Percentiles rank a stretch among this genome's conserved stretches.
These are phyloP conservation scores for Lachnellula willkommii DNA, from an alignment of 2,329 filamentous ascomycete species.

Conservation along the genomic window DNA sequence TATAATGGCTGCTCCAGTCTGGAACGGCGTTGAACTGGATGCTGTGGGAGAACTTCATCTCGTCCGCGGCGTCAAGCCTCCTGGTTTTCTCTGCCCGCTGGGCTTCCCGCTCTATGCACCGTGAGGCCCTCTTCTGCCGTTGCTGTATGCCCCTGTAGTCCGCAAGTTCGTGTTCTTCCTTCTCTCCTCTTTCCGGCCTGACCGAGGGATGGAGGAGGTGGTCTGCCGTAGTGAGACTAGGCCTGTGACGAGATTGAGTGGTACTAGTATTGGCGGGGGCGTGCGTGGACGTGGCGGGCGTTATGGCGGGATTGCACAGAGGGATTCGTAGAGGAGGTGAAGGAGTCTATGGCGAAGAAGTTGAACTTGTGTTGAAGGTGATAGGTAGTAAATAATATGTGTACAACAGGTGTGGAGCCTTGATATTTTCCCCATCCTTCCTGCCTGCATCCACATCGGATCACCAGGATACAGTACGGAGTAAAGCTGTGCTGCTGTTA, in stretches of 20 bases:
- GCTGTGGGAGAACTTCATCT: slow-evolving; percentile 99
- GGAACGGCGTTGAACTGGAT: slow-evolving; percentile 99
- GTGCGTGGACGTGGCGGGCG: not conserved
- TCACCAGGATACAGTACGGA: no score
- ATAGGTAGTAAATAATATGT: no score
- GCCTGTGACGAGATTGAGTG: not conserved
- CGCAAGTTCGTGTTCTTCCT: slow-evolving; percentile 28
- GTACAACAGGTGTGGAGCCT: no score
- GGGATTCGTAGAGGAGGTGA: slow-evolving; percentile 12
- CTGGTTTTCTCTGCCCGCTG: slow-evolving; percentile 60
- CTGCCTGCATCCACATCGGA: no score
- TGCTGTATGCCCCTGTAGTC: slow-evolving; percentile 24
- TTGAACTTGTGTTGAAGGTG: not conserved
- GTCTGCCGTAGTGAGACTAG: slow-evolving; percentile 7
- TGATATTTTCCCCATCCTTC: no score
- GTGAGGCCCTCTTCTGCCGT: slow-evolving; percentile 5
- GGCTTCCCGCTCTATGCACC: slow-evolving; percentile 12
- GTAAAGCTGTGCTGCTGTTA: no score
- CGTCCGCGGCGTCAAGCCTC: slow-evolving; percentile 68
- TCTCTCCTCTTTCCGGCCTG: slow-evolving; percentile 25
- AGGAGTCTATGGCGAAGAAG: slow-evolving; percentile 24
- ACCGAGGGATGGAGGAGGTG: slow-evolving; percentile 4
- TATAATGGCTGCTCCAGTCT: slow-evolving; percentile 98
- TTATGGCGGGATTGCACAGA: slow-evolving; percentile 8
- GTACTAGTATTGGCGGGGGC: not conserved